Percentiles rank a stretch among this genome's conserved stretches.
Evolutionary conservation across 257 asterid genomes (phyloP).

Genomic region (Solanum clarkiae): DNA sequence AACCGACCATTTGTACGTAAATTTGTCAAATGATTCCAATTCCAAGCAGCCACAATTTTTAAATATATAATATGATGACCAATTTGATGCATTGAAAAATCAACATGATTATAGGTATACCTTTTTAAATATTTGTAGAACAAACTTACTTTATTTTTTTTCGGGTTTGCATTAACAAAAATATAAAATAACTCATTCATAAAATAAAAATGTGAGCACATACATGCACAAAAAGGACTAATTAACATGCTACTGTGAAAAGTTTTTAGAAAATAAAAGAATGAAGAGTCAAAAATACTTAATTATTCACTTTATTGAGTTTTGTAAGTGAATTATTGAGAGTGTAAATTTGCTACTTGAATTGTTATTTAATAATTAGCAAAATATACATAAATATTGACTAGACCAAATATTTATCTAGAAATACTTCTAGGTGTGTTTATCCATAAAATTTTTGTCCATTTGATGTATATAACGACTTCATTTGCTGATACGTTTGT

Average conservation of each 20-base stretch:
- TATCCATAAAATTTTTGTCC: no score
- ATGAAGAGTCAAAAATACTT: no score
- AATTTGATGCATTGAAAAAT: not conserved
- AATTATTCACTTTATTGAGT: no score
- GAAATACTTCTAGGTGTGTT: no score
- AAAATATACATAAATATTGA: no score
- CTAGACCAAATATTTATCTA: no score
- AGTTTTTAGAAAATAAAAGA: not conserved
- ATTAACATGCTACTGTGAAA: not conserved
- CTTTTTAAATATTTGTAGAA: not conserved
- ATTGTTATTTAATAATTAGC: no score
- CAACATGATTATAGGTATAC: not conserved
- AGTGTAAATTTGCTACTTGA: no score
- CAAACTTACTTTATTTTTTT: not conserved
- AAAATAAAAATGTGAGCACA: not conserved
- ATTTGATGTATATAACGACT: no score
- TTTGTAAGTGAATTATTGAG: no score
- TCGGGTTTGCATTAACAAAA: no score
- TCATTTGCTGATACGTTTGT: no score
- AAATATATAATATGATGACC: not conserved
- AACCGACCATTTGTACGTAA: not conserved
- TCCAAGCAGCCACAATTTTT: not conserved
- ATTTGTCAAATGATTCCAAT: not conserved
- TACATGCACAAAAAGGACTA: not conserved
- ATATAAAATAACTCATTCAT: not conserved